Percentiles rank a stretch among this genome's conserved stretches.
Conservation (phyloP, 2,329 filamentous ascomycete genomes). For the Aspergillaceae sp. region DNA sequence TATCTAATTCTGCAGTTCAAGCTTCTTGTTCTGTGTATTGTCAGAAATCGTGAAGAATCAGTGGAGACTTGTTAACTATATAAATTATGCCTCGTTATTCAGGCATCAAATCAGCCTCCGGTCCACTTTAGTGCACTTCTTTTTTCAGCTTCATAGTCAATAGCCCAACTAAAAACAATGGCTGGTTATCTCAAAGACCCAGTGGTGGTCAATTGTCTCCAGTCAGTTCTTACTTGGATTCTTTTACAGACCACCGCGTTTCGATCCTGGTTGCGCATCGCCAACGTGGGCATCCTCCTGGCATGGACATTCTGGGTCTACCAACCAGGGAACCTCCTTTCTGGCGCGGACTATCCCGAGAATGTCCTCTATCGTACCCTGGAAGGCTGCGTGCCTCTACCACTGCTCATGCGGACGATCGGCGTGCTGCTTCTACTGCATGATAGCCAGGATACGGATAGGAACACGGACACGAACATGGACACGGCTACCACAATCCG, state of each 20-base stretch:
- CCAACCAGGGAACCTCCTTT: slow-evolving; percentile 1
- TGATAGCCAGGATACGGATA: too few relatives aligned
- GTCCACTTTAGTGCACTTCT: too few relatives aligned
- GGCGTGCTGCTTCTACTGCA: background rate
- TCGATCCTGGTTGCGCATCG: background rate
- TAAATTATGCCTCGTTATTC: too few relatives aligned
- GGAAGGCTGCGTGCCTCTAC: background rate
- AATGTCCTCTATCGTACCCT: background rate
- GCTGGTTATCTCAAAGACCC: background rate
- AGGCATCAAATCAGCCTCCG: too few relatives aligned
- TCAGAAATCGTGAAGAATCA: background rate
- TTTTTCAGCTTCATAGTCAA: background rate
- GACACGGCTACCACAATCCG: background rate
- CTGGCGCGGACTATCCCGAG: background rate
- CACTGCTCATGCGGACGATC: background rate
- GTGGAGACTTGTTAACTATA: too few relatives aligned
- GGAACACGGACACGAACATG: background rate
- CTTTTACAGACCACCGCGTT: background rate
- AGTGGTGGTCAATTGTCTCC: background rate
- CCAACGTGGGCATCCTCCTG: background rate
- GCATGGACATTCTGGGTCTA: background rate
- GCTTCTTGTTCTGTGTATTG: too few relatives aligned
- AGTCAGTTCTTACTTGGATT: background rate
- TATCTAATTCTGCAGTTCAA: too few relatives aligned
- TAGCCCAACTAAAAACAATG: background rate